Percentiles rank a stretch among this genome's conserved stretches.
phyloP scores from a whole-genome alignment of 139 green algal species.

The Parachlorella kessleri region DNA sequence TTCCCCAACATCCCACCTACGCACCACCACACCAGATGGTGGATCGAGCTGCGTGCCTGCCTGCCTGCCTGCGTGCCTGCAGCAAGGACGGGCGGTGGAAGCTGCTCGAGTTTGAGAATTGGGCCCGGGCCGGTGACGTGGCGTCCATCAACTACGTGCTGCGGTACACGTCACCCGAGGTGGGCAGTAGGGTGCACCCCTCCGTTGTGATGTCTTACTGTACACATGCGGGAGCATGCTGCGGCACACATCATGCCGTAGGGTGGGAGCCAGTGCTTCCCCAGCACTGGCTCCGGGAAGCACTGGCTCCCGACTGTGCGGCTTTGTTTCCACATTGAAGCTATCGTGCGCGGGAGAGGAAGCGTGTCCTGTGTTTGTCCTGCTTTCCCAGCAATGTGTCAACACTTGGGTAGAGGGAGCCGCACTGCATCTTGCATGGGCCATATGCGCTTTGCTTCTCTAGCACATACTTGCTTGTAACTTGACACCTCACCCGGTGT shows the following conservation, averaged over 20 bases:
- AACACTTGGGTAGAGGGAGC: not conserved
- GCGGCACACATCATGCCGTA: too few relatives aligned
- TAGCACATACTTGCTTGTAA: not conserved
- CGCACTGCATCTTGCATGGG: too few relatives aligned
- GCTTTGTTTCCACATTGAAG: not conserved
- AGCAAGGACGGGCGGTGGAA: constrained; percentile 29
- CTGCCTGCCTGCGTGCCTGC: not conserved
- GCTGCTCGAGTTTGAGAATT: constrained; percentile 37
- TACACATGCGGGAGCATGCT: too few relatives aligned
- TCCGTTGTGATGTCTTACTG: too few relatives aligned
- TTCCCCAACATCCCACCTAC: too few relatives aligned
- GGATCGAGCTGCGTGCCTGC: not conserved
- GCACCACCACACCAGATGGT: not conserved
- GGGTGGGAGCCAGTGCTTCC: not conserved
- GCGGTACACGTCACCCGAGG: constrained; percentile 24
- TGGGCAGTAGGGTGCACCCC: not conserved
- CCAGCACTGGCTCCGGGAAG: not conserved
- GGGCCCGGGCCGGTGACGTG: constrained; percentile 9
- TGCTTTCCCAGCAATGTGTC: too few relatives aligned
- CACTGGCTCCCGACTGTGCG: not conserved
- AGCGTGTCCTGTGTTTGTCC: too few relatives aligned
- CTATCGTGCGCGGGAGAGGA: too few relatives aligned
- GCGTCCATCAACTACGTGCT: constrained; percentile 13
- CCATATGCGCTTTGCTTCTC: too few relatives aligned
- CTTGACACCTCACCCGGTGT: not conserved